Conservation (phyloP, 805 yeast genomes). For the Trichomonascus vanleenenianus region DNA sequence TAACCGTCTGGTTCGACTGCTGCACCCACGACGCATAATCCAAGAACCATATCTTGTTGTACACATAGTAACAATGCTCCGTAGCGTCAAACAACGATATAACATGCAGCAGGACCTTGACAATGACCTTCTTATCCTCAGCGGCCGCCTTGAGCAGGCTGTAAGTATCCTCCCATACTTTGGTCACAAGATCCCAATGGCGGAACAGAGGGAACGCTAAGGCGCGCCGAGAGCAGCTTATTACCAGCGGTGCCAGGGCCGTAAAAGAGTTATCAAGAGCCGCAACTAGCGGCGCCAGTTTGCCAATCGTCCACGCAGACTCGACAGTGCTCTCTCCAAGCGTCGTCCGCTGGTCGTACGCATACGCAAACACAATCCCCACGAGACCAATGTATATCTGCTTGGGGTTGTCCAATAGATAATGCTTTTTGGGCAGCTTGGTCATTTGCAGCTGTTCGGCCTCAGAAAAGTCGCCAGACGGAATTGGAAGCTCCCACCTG, state of each 20-base stretch:
- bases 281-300: constrained; percentile 68
- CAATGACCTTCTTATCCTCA: constrained; percentile 60
- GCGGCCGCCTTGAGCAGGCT: constrained; percentile 37
- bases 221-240: constrained; percentile 64
- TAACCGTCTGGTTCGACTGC: constrained; percentile 47
- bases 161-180: constrained; percentile 72
- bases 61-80: constrained; percentile 69
- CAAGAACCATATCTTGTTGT: constrained; percentile 66
- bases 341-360: constrained; percentile 69
- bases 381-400: constrained; percentile 57
- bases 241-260: constrained; percentile 44
- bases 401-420: constrained; percentile 44
- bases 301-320: constrained; percentile 93
- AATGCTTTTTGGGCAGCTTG: constrained; percentile 53
- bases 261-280: constrained; percentile 47
- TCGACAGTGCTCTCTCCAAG: constrained; percentile 69
- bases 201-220: constrained; percentile 76
- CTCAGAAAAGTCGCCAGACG: background rate
- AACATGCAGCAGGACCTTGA: constrained; percentile 50
- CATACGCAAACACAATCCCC: constrained; percentile 62
- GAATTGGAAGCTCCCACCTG: constrained; percentile 17
- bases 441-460: constrained; percentile 62
- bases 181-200: constrained; percentile 48
- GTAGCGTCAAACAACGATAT: constrained; percentile 61
- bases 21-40: constrained; percentile 71